A percentile compares a stretch with the other conserved stretches of the same genome.
These are phyloP conservation scores for Leavenworthia alabamica DNA, from an alignment of 345 rosid genomes.

Conservation along the genomic window DNA sequence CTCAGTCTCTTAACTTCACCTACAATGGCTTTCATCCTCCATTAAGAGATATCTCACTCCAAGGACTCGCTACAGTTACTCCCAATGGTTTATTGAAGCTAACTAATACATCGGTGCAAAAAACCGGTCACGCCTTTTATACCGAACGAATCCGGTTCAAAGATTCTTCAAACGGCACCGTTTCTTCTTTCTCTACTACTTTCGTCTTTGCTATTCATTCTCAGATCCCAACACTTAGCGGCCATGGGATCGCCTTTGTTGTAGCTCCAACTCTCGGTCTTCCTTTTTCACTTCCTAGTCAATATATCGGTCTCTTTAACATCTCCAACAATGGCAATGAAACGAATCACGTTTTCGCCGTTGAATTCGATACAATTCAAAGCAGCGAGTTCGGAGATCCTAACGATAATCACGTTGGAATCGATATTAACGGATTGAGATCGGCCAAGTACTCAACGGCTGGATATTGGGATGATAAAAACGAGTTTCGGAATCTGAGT, in stretches of 20 bases:
- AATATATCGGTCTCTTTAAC: slow-evolving; percentile 51
- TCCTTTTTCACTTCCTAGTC: slow-evolving; percentile 22
- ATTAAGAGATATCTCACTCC: slow-evolving; percentile 29
- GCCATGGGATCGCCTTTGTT: slow-evolving; percentile 43
- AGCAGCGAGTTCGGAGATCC: slow-evolving; percentile 18
- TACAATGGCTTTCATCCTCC: slow-evolving; percentile 12
- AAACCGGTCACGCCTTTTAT: slow-evolving; percentile 61
- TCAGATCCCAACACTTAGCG: not conserved
- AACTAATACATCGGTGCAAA: slow-evolving; percentile 35
- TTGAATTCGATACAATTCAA: slow-evolving; percentile 41
- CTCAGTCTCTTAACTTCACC: slow-evolving; percentile 11
- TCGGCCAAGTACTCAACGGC: slow-evolving; percentile 26
- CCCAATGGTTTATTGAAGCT: slow-evolving; percentile 43
- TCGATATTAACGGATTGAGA: slow-evolving; percentile 32
- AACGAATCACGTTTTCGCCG: slow-evolving; percentile 14
- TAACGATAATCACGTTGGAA: slow-evolving; percentile 43
- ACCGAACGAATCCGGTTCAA: slow-evolving; percentile 47
- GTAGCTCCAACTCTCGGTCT: slow-evolving; percentile 31
- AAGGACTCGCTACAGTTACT: slow-evolving; percentile 42
- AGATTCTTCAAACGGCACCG: slow-evolving; percentile 32
- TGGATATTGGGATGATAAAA: slow-evolving; percentile 16
- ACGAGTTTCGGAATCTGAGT: slow-evolving; percentile 29
- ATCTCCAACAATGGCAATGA: slow-evolving; percentile 21
- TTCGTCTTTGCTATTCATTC: slow-evolving; percentile 49
- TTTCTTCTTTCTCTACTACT: slow-evolving; percentile 47